Percentiles rank a stretch among this genome's conserved stretches.
phyloP scores from a whole-genome alignment of 371 early-diverging fungal genomes.

The Ordospora pajunii region DNA sequence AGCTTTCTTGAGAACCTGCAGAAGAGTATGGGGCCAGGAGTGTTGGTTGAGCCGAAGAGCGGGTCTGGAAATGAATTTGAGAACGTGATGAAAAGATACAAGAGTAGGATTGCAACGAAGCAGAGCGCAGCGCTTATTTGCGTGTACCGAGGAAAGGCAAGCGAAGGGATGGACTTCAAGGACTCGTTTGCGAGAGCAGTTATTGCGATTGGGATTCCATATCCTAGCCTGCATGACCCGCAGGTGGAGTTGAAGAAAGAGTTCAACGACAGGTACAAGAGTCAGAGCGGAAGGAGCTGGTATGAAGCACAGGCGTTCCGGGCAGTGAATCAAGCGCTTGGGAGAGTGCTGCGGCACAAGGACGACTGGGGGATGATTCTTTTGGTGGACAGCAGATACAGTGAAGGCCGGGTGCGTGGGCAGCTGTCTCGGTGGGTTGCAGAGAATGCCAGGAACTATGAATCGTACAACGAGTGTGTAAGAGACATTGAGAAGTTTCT shows the following conservation, averaged over 20 bases:
- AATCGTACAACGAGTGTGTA: constrained; percentile 15
- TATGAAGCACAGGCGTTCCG: constrained; percentile 75
- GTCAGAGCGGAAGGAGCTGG: constrained; percentile 65
- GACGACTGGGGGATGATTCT: constrained; percentile 68
- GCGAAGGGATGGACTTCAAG: constrained; percentile 84
- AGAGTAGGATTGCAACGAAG: constrained; percentile 27
- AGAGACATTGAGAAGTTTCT: constrained; percentile 30
- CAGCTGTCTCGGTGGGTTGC: constrained; percentile 69
- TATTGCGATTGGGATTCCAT: constrained; percentile 79
- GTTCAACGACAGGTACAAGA: constrained; percentile 62
- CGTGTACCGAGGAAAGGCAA: constrained; percentile 75
- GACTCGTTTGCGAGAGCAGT: constrained; percentile 77
- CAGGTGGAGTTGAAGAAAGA: constrained; percentile 66
- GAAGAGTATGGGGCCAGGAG: constrained; percentile 52
- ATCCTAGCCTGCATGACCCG: constrained; percentile 65
- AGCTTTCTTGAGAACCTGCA: constrained; percentile 58
- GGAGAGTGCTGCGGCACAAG: constrained; percentile 78
- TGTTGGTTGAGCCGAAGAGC: constrained; percentile 38
- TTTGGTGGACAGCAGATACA: constrained; percentile 67
- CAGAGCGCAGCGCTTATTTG: constrained; percentile 65
- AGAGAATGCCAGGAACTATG: constrained; percentile 23
- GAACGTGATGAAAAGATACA: constrained; percentile 61
- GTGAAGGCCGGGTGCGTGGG: constrained; percentile 56
- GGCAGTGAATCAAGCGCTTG: constrained; percentile 84
- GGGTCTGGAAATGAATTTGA: constrained; percentile 61